Evolutionary conservation across 1,284 basidiomycete species (phyloP), one percentile per base, ranked within the genome.

Genomic region (Rhodotorula sp.): DNA sequence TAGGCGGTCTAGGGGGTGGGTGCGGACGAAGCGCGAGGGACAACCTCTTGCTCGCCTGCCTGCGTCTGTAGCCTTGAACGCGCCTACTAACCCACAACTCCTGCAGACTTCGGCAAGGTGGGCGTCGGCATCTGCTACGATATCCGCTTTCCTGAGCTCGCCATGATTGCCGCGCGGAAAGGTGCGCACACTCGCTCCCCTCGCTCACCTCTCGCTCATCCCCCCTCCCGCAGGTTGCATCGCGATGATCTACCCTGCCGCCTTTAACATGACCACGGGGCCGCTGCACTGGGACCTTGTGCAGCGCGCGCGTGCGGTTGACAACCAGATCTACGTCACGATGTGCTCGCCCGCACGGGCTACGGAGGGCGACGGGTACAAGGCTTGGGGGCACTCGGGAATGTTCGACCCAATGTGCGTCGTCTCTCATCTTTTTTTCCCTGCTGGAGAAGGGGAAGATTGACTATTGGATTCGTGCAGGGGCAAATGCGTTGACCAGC

Each of bases 341-440:
- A 96, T 95, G 90, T 97, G 94, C 82, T 97, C 94, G 74, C 94
- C 95, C 44, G 94, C 97, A 1, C 87, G 96, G 50, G 91, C 97
- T 76, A 81, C 90, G 69, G 87, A 85, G 25, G 90, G 92, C 41
- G 86, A 75, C 36, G 77, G 72, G 2, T 78, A 78, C 76, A 77
- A 77, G 36, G 54, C 79, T 89, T 97, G 91, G 88, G 94, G 94
- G 1, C 92, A 94, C 81, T 91, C 91, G 12, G 89, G 91, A 85
- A 86, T 95, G 27, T 89, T 94, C 32, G 90, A 96, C 82, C 94
- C 95, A 22, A 88, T 90, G 91, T 92, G 80, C 82, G 90, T 83
- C 34, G n/a, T 83, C 21, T n/a, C 29, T 25, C 25, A 27, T 37
- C 1, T 0, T 34, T 1, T 37, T 6, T 41, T 29, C 5, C 7